These are phyloP conservation scores for Chaetomium cochliodes DNA, from an alignment of 495 filamentous ascomycete species.

Conservation along the genomic window DNA sequence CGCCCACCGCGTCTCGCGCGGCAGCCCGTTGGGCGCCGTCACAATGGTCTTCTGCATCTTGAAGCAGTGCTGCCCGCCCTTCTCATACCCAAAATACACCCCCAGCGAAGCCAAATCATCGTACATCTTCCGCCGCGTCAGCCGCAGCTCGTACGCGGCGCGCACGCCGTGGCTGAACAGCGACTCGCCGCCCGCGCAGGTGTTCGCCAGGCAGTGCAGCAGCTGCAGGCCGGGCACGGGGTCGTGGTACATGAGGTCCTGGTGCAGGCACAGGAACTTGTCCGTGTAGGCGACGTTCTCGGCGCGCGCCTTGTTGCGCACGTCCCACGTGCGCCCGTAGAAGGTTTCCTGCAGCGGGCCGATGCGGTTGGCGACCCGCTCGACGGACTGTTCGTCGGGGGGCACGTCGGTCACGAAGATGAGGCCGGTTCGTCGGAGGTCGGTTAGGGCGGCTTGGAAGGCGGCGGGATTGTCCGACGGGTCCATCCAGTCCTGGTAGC, in stretches of 20 bases:
- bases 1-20: conserved; percentile 64
- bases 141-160: conserved; percentile 53
- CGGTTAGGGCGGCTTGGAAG: conserved; percentile 54
- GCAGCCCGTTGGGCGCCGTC: conserved; percentile 23
- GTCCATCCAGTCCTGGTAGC: conserved; percentile 72
- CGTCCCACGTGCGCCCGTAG: conserved; percentile 89
- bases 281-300: conserved; percentile 92
- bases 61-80: conserved; percentile 62
- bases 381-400: conserved; percentile 59
- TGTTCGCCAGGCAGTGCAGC: conserved; percentile 80
- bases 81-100: conserved; percentile 67
- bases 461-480: conserved; percentile 20
- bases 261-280: conserved; percentile 76
- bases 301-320: conserved; percentile 68
- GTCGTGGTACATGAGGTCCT: conserved; percentile 87
- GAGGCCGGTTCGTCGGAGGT: conserved; percentile 61
- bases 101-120: conserved; percentile 42
- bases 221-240: conserved; percentile 78
- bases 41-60: conserved; percentile 53
- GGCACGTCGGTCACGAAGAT: conserved; percentile 74
- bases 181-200: conserved; percentile 72
- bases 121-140: conserved; percentile 29
- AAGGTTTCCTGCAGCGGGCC: conserved; percentile 77
- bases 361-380: conserved; percentile 65
- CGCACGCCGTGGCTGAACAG: conserved; percentile 72